phyloP scores from a whole-genome alignment of 2,329 filamentous ascomycete genomes.

The Alternaria sp. region DNA sequence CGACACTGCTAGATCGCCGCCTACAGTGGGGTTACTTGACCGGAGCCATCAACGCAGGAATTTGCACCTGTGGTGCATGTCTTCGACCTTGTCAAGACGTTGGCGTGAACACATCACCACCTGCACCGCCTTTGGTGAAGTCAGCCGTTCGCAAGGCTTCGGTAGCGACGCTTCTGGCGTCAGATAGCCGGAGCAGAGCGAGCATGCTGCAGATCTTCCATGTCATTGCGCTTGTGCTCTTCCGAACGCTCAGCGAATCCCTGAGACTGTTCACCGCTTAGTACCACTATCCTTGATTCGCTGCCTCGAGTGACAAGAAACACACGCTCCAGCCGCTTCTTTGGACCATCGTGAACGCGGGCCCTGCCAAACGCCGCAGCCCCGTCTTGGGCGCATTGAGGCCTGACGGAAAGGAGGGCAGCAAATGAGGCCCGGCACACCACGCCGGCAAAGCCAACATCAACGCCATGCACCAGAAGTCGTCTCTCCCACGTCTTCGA shows the following conservation, averaged over 20 bases:
- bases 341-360: constrained; percentile 37
- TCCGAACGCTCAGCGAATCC: constrained; percentile 46
- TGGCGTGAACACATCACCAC: constrained; percentile 49
- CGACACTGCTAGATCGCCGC: constrained; percentile 24
- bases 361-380: constrained; percentile 40
- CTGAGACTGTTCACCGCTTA: constrained; percentile 52
- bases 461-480: constrained; percentile 17
- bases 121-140: constrained; percentile 49
- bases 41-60: constrained; percentile 27
- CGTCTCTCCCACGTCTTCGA: constrained; percentile 3
- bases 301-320: constrained; percentile 35
- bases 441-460: constrained; percentile 31
- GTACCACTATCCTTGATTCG: constrained; percentile 43
- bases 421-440: constrained; percentile 38
- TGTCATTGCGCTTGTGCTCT: constrained; percentile 51
- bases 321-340: constrained; percentile 21
- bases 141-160: constrained; percentile 50
- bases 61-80: constrained; percentile 24
- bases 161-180: constrained; percentile 48
- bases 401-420: constrained; percentile 40
- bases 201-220: constrained; percentile 54
- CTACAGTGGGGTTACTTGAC: constrained; percentile 28
- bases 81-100: constrained; percentile 30
- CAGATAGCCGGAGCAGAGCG: constrained; percentile 49
- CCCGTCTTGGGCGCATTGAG: constrained; percentile 42